phyloP scores from a whole-genome alignment of 257 asterid genomes.

The Nicotiana noctiflora region DNA sequence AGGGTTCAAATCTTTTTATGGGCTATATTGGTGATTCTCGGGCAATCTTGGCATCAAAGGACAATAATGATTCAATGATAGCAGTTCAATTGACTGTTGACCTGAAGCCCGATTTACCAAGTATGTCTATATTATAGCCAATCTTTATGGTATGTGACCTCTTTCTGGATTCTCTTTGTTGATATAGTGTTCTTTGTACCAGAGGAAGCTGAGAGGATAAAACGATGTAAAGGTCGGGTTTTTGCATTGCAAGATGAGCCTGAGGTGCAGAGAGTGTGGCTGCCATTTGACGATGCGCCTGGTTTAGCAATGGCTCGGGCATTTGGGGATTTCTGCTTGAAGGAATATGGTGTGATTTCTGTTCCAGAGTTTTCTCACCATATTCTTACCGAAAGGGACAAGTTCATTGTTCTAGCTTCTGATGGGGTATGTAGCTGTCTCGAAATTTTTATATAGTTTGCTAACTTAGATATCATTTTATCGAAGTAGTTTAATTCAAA shows the following conservation, averaged over 20 bases:
- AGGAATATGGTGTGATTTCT: conserved; percentile 95
- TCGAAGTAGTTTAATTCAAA: background rate
- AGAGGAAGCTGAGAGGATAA: conserved; percentile 98
- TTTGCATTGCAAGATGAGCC: conserved; percentile 98
- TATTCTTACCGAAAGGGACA: conserved; percentile 59
- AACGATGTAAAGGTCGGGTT: conserved; percentile 89
- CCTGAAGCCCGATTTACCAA: conserved; percentile 92
- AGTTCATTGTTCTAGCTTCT: conserved; percentile 91
- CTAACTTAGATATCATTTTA: background rate
- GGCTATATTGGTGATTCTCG: conserved; percentile 94
- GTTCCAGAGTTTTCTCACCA: conserved; percentile 88
- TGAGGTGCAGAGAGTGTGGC: conserved; percentile 96
- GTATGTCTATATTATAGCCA: conserved; percentile 26
- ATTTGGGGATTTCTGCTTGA: conserved; percentile 95
- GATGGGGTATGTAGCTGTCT: conserved; percentile 71
- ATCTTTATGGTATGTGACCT: background rate
- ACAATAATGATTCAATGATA: conserved; percentile 58
- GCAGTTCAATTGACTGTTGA: conserved; percentile 94
- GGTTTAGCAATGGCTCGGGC: conserved; percentile 99
- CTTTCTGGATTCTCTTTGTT: background rate
- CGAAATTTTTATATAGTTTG: background rate
- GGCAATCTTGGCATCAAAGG: conserved; percentile 86
- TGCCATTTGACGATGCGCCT: conserved; percentile 96
- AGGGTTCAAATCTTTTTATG: conserved; percentile 87
- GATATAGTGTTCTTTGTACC: conserved; percentile 11